Conservation (phyloP, 306 rosid genomes). For the Lathyrus tuberosus region DNA sequence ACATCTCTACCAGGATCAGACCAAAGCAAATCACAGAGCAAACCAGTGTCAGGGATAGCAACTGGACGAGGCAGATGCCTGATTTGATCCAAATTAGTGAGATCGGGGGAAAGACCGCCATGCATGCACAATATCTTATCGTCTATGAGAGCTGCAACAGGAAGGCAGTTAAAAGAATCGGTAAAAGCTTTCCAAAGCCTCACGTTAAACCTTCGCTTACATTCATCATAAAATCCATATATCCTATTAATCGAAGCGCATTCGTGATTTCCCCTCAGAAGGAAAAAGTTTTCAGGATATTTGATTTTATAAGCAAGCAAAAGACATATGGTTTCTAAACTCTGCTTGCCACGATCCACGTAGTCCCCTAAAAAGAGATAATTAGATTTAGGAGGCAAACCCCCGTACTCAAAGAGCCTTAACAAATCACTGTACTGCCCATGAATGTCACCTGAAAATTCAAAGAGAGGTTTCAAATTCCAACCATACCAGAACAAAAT, state of each 20-base stretch:
- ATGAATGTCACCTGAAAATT: constrained; percentile 80
- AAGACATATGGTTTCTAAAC: constrained; percentile 92
- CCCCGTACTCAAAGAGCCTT: constrained; percentile 91
- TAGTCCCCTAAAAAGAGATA: constrained; percentile 93
- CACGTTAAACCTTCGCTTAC: constrained; percentile 91
- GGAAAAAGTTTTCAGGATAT: constrained; percentile 89
- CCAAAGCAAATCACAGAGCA: constrained; percentile 97
- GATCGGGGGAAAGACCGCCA: constrained; percentile 96
- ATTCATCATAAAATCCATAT: constrained; percentile 92
- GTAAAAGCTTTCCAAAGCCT: constrained; percentile 94
- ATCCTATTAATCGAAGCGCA: constrained; percentile 92
- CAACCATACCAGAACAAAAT: constrained; percentile 20
- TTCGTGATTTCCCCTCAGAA: constrained; percentile 90
- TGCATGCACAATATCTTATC: constrained; percentile 96
- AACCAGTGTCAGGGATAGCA: constrained; percentile 80
- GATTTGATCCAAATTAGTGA: constrained; percentile 75
- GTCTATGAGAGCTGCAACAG: constrained; percentile 89
- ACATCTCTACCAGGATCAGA: constrained; percentile 89
- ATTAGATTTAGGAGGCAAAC: constrained; percentile 82
- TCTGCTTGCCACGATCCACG: constrained; percentile 94
- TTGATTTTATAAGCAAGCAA: constrained; percentile 89
- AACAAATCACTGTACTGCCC: constrained; percentile 90
- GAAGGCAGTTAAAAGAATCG: constrained; percentile 85
- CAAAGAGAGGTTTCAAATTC: constrained; percentile 14
- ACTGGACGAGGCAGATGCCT: constrained; percentile 75